Percentiles rank a stretch among this genome's conserved stretches.
These are phyloP conservation scores for Metschnikowia lachancei DNA, from an alignment of 805 yeast genomes.

Conservation along the genomic window DNA sequence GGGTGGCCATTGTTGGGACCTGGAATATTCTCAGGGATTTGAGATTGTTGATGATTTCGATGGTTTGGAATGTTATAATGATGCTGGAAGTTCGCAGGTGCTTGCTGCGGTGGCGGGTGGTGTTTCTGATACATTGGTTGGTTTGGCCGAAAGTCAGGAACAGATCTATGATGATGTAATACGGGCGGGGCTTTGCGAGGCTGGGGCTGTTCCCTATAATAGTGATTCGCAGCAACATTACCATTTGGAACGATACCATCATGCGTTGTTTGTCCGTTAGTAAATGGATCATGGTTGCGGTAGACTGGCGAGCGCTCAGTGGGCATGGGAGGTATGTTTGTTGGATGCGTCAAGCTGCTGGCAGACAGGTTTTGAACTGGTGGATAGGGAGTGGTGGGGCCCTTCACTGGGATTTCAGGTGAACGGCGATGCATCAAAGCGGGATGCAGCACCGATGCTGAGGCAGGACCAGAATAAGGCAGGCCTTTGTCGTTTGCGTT, in stretches of 20 bases:
- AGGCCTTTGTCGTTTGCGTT: not conserved
- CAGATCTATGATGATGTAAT: slow-evolving; percentile 4
- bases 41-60: not conserved
- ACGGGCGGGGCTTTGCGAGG: not conserved
- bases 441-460: slow-evolving; percentile 6
- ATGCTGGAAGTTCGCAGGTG: not conserved
- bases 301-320: not conserved
- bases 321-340: not conserved
- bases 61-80: not conserved
- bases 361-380: slow-evolving; percentile 2
- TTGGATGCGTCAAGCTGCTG: slow-evolving; percentile 3
- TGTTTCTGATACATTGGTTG: slow-evolving; percentile 8
- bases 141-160: slow-evolving; percentile 6
- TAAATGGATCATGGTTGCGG: not conserved
- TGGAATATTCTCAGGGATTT: not conserved
- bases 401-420: slow-evolving; percentile 3
- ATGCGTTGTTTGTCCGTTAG: not conserved
- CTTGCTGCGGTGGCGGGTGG: not conserved
- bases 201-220: slow-evolving; percentile 4
- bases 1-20: not conserved
- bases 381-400: slow-evolving; percentile 1
- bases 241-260: not conserved
- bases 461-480: slow-evolving; percentile 4
- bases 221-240: not conserved
- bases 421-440: not conserved